Evolutionary conservation across 768 basidiomycete species (phyloP).

Genomic region (Kwoniella dendrophila): DNA sequence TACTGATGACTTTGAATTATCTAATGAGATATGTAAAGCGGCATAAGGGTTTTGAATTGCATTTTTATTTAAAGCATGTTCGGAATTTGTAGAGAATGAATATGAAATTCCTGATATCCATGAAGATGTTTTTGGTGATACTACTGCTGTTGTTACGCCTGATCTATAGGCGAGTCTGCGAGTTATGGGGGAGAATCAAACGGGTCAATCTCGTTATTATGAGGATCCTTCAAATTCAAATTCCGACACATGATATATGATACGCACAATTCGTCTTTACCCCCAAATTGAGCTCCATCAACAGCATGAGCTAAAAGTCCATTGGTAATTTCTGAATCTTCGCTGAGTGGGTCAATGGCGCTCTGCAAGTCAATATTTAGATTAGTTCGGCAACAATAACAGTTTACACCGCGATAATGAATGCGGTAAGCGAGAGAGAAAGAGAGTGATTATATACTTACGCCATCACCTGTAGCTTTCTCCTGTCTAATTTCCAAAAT

Average conservation of each 20-base stretch:
- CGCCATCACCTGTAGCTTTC: constrained; percentile 68
- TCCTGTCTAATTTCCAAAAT: constrained; percentile 71
- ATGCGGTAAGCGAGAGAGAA: background rate
- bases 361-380: constrained; percentile 26
- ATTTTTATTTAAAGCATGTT: constrained; percentile 64
- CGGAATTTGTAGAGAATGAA: constrained; percentile 65
- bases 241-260: too few species aligned
- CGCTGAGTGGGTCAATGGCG: constrained; percentile 57
- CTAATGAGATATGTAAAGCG: constrained; percentile 70
- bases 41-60: constrained; percentile 67
- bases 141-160: constrained; percentile 72
- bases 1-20: constrained; percentile 63
- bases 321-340: constrained; percentile 56
- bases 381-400: too few species aligned
- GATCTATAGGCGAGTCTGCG: constrained; percentile 70
- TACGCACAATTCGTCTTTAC: constrained; percentile 69
- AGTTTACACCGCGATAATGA: background rate
- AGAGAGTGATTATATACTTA: constrained; percentile 17
- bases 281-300: constrained; percentile 72
- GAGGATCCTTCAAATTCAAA: background rate
- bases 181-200: background rate
- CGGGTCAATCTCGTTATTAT: background rate
- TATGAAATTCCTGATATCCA: constrained; percentile 69
- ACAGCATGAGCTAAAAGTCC: constrained; percentile 63
- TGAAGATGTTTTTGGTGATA: constrained; percentile 64